Evolutionary conservation across 352 stramenopile genomes (phyloP).

Genomic region (Pythium pyrilobum): DNA sequence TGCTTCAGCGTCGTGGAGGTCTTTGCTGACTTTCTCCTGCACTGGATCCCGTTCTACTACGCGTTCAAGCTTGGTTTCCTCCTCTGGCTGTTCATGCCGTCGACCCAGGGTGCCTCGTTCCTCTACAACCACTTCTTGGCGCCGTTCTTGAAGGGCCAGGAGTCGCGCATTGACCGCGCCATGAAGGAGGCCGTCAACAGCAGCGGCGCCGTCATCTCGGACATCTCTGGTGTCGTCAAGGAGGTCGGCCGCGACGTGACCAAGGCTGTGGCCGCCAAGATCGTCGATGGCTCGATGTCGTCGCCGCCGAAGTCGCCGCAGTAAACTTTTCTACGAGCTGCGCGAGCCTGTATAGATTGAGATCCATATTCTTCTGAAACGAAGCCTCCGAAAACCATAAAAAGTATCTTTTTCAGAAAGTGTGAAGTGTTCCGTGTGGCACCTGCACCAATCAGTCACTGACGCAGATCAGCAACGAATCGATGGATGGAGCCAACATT

Average conservation of each 20-base stretch:
- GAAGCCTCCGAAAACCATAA: conserved; percentile 12
- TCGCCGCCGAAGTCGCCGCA: conserved; percentile 21
- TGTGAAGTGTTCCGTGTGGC: neutral
- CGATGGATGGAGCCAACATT: conserved; percentile 5
- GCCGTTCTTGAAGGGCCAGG: conserved; percentile 79
- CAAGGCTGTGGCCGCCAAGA: conserved; percentile 68
- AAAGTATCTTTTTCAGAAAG: neutral
- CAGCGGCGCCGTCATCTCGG: conserved; percentile 68
- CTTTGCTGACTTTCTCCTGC: conserved; percentile 95
- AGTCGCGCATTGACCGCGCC: conserved; percentile 77
- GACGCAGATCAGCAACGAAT: neutral
- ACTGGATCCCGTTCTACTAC: conserved; percentile 99
- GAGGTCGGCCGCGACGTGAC: conserved; percentile 73
- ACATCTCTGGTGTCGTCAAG: conserved; percentile 71
- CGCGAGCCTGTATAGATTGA: conserved; percentile 31
- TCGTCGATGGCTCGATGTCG: conserved; percentile 50
- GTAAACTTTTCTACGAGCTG: neutral
- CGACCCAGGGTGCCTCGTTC: conserved; percentile 93
- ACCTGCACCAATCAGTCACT: neutral
- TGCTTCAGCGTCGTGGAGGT: conserved; percentile 97
- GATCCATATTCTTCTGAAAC: conserved; percentile 13
- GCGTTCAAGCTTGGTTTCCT: conserved; percentile 97
- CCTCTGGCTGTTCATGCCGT: conserved; percentile 96
- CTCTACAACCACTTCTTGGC: conserved; percentile 94
- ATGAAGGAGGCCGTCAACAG: conserved; percentile 81